Base-by-base conservation (phyloP, 495 filamentous ascomycete species). In the Aspergillus wentii region DNA sequence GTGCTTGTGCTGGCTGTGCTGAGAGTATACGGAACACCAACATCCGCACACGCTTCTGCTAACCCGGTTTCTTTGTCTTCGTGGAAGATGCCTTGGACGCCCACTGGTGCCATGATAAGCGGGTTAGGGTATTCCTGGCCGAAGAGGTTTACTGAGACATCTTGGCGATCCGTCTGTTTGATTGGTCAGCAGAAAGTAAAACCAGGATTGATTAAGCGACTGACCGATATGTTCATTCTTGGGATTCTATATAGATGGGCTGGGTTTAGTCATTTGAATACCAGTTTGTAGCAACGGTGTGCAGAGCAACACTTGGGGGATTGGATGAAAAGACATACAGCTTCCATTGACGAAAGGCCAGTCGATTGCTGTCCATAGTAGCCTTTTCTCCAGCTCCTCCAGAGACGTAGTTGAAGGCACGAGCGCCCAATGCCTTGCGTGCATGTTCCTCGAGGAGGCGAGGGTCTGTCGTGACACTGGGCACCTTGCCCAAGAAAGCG, bases 331-430 rank as follows among this genome's bases (percentile, higher is more conserved):
- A 37, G 41, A 42, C 63, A 31, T 48, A 68, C 66, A 79, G 54
- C 57, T 79, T 79, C 78, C 78, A 83, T 48, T 82, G 77, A 9
- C 75, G 62, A 52, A 85, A 82, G 8, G 79, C 76, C 17, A 79
- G 53, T 2, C 78, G 69, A 51, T 83, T 85, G 30, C 75, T 74
- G 38, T 79, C 73, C 75, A 82, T 76, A 0, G 79, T 85, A 2
- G 76, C 69, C 44, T 72, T 68, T 49, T 83, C 77, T 7, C 80
- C 79, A 8, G 79, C 80, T 11, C 78, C 78, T n/a, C 79, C 79
- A 17, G 72, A 64, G 10, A 80, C 70, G 60, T 82, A 85, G 44
- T 78, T 75, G 54, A 66, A 83, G 10, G 69, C 60, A 16, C 70
- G 66, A 1, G 54, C 52, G 16, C 59, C 55, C 44, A 82, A 60